Evolutionary conservation across 495 filamentous ascomycete species (phyloP), one percentile per base, ranked within the genome.

Genomic region (Coniosporium apollinis): DNA sequence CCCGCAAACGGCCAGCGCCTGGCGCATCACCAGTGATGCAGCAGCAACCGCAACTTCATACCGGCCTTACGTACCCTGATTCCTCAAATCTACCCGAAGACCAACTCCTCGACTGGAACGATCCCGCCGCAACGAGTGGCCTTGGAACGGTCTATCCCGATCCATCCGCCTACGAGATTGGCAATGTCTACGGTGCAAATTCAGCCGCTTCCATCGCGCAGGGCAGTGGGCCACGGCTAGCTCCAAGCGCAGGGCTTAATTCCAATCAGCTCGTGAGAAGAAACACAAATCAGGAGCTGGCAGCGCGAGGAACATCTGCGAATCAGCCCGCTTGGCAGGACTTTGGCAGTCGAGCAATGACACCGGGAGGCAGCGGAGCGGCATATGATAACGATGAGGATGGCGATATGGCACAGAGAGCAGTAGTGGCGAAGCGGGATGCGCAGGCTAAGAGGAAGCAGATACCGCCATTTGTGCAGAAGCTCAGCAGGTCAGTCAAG

Each of bases 381-480:
- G 41, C 51, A 25, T 37, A 56, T 57, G 48, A 70, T 56, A n/a
- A n/a, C n/a, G 67, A 63, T 60, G 79, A 86, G 43, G 79, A 72
- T 42, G 61, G 84, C 38, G 64, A 79, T 20, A 66, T 93, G 6
- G 81, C 87, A 48, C 67, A 76, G 50, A 75, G 67, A 50, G 85
- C 82, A 8, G 50, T 70, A 41, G 55, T 69, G 30, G 85, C 84
- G 11, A 91, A 87, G 61, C 68, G 72, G 49, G 85, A 93, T 17
- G 76, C 82, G 2, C 76, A 81, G 57, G 63, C 75, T 2, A 92
- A 93, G 51, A 61, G 83, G 40, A 94, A 93, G 57, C 79, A 84
- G 49, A 96, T 99, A 22, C 91, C 89, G 2, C 89, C 89, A 8
- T 99, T 99, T 59, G 83, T 99, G 7, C 91, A 96, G 56, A 99